Conservation (phyloP, 1,284 basidiomycete species). For the Rhizoctonia solani region DNA sequence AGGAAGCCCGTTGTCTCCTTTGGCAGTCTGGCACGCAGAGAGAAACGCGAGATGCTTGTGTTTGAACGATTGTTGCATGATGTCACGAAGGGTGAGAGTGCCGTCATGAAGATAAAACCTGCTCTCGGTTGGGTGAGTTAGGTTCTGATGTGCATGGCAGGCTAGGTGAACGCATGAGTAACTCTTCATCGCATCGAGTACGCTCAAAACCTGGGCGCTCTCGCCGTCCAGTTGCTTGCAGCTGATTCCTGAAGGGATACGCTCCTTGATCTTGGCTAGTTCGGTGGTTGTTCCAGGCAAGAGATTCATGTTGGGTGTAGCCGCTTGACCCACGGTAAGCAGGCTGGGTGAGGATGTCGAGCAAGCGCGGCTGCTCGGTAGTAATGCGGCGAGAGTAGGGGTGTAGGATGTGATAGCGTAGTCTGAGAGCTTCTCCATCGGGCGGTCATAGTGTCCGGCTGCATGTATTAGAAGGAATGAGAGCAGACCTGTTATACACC, state of each 20-base stretch:
- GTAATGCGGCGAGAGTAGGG: background rate
- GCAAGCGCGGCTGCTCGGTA: background rate
- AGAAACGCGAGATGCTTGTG: background rate
- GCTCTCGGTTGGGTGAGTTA: background rate
- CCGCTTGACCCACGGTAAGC: background rate
- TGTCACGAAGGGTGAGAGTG: background rate
- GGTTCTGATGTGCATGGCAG: background rate
- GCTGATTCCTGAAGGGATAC: background rate
- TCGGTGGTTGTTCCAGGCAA: background rate
- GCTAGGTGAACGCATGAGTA: background rate
- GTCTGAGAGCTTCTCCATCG: background rate
- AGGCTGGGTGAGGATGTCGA: background rate
- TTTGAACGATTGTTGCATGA: too few species aligned
- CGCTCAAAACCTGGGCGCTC: background rate
- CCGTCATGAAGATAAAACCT: background rate
- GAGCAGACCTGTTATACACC: conserved; percentile 1
- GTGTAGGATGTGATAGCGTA: background rate
- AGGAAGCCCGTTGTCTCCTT: background rate
- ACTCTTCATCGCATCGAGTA: background rate
- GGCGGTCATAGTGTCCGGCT: background rate
- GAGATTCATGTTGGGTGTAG: background rate
- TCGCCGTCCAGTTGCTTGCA: background rate
- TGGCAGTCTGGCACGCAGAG: background rate
- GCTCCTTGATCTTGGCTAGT: background rate
- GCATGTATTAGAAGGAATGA: background rate